Evolutionary conservation across 2,329 filamentous ascomycete species (phyloP).

Genomic region (Aureobasidium sp.): DNA sequence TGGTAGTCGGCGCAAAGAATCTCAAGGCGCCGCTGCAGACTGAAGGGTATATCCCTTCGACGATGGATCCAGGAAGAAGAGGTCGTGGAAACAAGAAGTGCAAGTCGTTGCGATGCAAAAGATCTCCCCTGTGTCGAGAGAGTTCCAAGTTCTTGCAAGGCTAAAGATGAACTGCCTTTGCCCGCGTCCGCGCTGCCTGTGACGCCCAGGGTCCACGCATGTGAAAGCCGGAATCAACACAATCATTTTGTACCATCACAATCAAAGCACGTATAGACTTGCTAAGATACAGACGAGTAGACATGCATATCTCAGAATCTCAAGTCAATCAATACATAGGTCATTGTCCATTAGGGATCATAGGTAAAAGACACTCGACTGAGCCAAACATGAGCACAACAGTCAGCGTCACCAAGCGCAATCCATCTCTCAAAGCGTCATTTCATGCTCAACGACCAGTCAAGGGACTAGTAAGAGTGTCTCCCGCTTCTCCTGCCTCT

Average conservation of each 20-base stretch:
- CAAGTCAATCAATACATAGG: neutral
- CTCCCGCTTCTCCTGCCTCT: constrained; percentile 10
- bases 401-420: no score
- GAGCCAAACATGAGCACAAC: no score
- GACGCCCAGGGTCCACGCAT: constrained; percentile 1
- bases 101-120: neutral
- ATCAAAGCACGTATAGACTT: neutral
- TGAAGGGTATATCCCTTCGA: neutral
- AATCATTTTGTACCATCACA: neutral
- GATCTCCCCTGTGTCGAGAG: neutral
- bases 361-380: neutral
- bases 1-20: neutral
- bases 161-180: neutral
- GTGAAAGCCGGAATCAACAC: neutral
- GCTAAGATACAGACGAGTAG: neutral
- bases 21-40: neutral
- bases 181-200: neutral
- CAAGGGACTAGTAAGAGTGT: constrained; percentile 13
- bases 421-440: no score
- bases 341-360: neutral
- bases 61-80: neutral
- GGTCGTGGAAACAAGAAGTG: neutral
- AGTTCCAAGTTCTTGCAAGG: neutral
- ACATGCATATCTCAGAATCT: neutral
- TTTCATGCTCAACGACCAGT: constrained; percentile 14